Evolutionary conservation across 2,329 filamentous ascomycete species (phyloP), one percentile per base, ranked within the genome.

Genomic region (Geosmithia morbida): DNA sequence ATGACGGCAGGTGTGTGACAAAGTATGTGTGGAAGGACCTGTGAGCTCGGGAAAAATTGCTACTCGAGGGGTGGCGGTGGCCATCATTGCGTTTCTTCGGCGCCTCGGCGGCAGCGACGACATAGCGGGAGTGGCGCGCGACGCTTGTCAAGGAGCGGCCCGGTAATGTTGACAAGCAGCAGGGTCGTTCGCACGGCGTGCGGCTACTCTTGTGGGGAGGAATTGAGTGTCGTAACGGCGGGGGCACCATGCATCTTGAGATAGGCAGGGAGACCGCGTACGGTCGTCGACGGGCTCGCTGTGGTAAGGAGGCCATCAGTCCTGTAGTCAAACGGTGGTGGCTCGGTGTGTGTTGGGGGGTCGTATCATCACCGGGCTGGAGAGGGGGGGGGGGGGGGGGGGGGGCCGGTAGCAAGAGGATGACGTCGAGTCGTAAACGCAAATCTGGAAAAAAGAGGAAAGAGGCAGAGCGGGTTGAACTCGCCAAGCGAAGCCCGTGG

Each of bases 21-120:
- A 98, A 98, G 70, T 98, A 97, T 56, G 94, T 88, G 68, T 96
- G 88, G 64, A 97, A 97, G 52, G 65, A 63, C 44, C 77, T 74
- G 33, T 11, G 33, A 37, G 33, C 33, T 13, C 33, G 33, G 8
- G 22, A 8, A 8, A 8, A 4, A 26, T 26, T 26, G 22, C 22
- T 26, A 8, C 22, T 8, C 22, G 22, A 8, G 22, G 22, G 4
- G 8, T 26, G 22, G 22, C 4, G 4, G 8, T 26, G 22, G 22
- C 4, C 22, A 26, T 8, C 4, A 26, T 8, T 8, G 22, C 22
- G 22, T 26, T 26, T 26, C 22, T 26, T 26, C 22, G 22, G 22
- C 4, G 8, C 22, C 22, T 26, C 22, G 22, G 22, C 22, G 22
- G 22, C 8, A 26, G 22, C 22, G 22, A 8, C 8, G 8, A 8